A percentile compares a stretch with the other conserved stretches of the same genome.
Conservation (phyloP, 78 protist species). For the Dictyostelium purpureum region DNA sequence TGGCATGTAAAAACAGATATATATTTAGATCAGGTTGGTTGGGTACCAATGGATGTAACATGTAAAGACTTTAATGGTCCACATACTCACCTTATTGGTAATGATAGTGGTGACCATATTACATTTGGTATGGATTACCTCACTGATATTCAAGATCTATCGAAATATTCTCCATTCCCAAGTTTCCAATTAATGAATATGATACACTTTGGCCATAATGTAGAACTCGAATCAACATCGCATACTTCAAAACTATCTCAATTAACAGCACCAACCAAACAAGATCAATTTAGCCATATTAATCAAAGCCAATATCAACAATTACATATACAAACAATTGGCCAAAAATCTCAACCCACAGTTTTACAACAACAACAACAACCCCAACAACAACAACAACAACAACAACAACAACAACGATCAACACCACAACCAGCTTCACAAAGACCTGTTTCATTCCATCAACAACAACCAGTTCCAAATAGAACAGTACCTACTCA, state of each 20-base stretch:
- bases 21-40: too few species aligned
- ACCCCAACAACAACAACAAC: too few species aligned
- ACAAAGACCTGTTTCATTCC: background rate
- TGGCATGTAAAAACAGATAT: too few species aligned
- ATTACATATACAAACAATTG: too few species aligned
- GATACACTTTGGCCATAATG: background rate
- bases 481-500: background rate
- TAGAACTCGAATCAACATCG: background rate
- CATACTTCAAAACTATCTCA: background rate
- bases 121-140: background rate
- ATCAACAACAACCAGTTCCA: background rate
- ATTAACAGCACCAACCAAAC: background rate
- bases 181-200: background rate
- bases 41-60: too few species aligned
- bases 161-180: background rate
- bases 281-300: too few species aligned
- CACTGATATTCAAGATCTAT: background rate
- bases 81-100: background rate
- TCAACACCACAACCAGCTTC: background rate
- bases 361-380: background rate
- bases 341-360: too few species aligned
- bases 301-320: too few species aligned
- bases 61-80: too few species aligned
- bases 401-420: background rate
- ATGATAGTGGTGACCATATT: background rate